Evolutionary conservation across 306 rosid genomes (phyloP).

Genomic region (Lathyrus tuberosus): DNA sequence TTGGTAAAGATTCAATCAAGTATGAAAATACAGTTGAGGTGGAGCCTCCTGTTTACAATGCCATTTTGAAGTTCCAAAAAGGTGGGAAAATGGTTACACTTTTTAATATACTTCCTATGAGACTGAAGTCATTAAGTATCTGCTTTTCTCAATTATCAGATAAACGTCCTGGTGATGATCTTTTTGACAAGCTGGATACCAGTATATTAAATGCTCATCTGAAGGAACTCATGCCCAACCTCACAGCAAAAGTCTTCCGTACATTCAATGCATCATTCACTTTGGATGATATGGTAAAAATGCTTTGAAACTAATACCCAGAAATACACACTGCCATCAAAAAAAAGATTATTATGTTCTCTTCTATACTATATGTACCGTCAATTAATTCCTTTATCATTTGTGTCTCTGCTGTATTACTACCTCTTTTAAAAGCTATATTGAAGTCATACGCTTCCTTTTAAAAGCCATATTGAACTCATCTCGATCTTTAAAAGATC

Average conservation of each 20-base stretch:
- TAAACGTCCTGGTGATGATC: conserved; percentile 70
- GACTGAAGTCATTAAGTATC: conserved; percentile 28
- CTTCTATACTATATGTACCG: background rate
- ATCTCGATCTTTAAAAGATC: background rate
- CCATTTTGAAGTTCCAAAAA: conserved; percentile 77
- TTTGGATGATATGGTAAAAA: conserved; percentile 79
- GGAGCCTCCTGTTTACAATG: conserved; percentile 87
- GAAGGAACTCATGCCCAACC: conserved; percentile 96
- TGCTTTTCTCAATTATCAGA: conserved; percentile 51
- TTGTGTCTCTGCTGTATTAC: background rate
- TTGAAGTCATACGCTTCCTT: background rate
- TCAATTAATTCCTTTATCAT: background rate
- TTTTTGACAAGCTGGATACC: conserved; percentile 88
- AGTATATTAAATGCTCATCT: conserved; percentile 84
- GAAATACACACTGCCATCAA: conserved; percentile 13
- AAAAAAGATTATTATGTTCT: conserved; percentile 8
- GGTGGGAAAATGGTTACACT: conserved; percentile 50
- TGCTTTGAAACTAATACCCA: conserved; percentile 10
- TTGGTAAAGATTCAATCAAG: conserved; percentile 98
- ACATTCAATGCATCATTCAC: conserved; percentile 94
- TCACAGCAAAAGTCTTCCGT: conserved; percentile 97
- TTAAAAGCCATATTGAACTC: background rate
- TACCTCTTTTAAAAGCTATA: background rate
- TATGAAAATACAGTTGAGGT: conserved; percentile 92
- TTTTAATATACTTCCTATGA: background rate